These are phyloP conservation scores for Nannizziopsis arthrosporioides DNA, from an alignment of 2,329 filamentous ascomycete species.

Conservation along the genomic window DNA sequence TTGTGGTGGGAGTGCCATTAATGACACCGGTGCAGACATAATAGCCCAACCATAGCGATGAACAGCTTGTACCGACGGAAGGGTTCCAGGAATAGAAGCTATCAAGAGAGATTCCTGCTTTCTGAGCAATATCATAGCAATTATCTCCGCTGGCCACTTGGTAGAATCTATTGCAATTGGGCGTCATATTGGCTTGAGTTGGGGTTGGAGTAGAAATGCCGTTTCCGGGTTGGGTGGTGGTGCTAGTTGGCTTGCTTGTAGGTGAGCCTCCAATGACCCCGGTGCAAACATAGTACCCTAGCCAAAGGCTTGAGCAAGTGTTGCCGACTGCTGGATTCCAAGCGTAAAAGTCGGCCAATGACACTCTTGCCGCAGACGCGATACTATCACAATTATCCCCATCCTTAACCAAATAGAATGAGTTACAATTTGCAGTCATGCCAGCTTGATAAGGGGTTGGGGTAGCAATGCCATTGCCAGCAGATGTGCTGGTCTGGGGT, in stretches of 20 bases:
- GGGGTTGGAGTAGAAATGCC: background rate
- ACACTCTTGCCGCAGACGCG: background rate
- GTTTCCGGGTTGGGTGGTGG: too few species aligned
- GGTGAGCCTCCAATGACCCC: background rate
- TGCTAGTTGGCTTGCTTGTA: too few species aligned
- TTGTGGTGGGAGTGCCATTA: background rate
- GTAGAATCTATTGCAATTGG: conserved; percentile 5
- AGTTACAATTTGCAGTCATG: background rate
- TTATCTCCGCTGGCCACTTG: conserved; percentile 1
- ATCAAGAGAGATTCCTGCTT: conserved; percentile 5
- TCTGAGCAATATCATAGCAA: conserved; percentile 7
- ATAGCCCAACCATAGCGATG: background rate
- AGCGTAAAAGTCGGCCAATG: background rate
- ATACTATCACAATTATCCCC: conserved; percentile 1
- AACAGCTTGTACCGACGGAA: background rate
- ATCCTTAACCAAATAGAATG: background rate
- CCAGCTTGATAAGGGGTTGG: background rate
- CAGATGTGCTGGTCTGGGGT: background rate
- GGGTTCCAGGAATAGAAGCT: conserved; percentile 11
- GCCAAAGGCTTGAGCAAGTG: background rate
- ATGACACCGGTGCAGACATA: background rate
- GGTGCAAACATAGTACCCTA: background rate
- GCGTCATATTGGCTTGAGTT: conserved; percentile 7
- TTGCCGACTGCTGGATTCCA: conserved; percentile 3
- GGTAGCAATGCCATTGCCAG: conserved; percentile 1